Evolutionary conservation across 2,329 filamentous ascomycete genomes (phyloP), one percentile per base, ranked within the genome.

Genomic region (Domatiomyces catenatus): DNA sequence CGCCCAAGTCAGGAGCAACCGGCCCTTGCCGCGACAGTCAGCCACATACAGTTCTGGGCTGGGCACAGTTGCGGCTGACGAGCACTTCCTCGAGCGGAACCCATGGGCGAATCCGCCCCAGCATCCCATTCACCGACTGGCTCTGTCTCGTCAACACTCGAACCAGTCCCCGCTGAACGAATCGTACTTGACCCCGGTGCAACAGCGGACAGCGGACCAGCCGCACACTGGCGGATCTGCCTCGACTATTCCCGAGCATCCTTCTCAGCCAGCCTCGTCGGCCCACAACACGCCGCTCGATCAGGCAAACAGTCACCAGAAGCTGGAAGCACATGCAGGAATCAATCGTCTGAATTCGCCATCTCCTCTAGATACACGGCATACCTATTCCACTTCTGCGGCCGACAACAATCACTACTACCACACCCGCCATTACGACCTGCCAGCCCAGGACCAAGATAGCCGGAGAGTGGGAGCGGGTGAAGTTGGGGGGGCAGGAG

Each of bases 31-130:
- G 32, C 52, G 52, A n/a, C 17, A 17, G 19, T 24, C 63, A 66
- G 58, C 60, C 64, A 44, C 63, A 62, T 44, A 36, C 48, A n/a
- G 60, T 60, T 24, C 52, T 57, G 22, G 60, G 62, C 55, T 63
- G 63, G 42, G 60, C 77, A 12, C 19, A 10, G 45, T 15, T 32
- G 22, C 45, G 22, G 69, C 83, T 42, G 85, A 85, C 20, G 86
- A 93, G 65, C 84, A 90, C 56, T 94, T 92, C 59, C 75, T 94
- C 50, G 86, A 93, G 61, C 83, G 90, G 58, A 94, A 86, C 4
- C 84, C 88, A 1, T 95, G 89, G 89, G 87, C 88, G 36, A 94
- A 94, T 63, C 18, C 22, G 22, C 86, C 88, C 17, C 86, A 90
- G 58, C 83, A 87, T 62, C 81, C 83, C 5, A 76, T 80, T 8